Conservation (phyloP, 176 grass and related monocot genomes). For the Ensete glaucum region DNA sequence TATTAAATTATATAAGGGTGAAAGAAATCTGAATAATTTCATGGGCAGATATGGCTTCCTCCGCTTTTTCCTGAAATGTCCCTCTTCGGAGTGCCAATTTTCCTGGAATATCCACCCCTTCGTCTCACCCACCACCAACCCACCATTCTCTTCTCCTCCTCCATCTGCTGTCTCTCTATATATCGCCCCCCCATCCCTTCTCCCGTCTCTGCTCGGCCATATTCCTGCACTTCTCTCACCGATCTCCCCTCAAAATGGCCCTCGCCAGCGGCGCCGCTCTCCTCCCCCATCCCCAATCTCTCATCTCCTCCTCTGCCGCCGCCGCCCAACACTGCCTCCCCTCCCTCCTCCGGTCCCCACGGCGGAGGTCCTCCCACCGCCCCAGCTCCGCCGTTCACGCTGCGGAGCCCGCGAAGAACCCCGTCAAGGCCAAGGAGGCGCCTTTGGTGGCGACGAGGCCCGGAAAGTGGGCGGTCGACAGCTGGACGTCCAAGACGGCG, state of each 20-base stretch:
- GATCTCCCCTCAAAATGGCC: neutral
- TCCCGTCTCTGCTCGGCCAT: too few relatives aligned
- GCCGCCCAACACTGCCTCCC: constrained; percentile 4
- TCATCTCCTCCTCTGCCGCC: neutral
- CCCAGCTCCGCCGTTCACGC: constrained; percentile 35
- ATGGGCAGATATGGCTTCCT: too few relatives aligned
- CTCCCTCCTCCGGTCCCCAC: constrained; percentile 16
- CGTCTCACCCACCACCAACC: too few relatives aligned
- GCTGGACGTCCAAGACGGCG: constrained; percentile 50
- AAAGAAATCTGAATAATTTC: too few relatives aligned
- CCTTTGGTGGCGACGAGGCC: neutral
- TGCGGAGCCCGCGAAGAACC: constrained; percentile 31
- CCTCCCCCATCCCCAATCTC: neutral
- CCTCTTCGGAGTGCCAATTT: too few relatives aligned
- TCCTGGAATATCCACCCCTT: too few relatives aligned
- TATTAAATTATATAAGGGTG: too few relatives aligned
- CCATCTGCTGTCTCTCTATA: too few relatives aligned
- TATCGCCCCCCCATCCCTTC: too few relatives aligned
- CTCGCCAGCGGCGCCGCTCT: constrained; percentile 17
- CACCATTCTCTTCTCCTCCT: too few relatives aligned
- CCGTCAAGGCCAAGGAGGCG: constrained; percentile 5
- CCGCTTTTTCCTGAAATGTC: too few relatives aligned
- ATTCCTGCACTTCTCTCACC: too few relatives aligned
- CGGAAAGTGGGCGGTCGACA: constrained; percentile 38
- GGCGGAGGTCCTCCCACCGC: neutral